A percentile compares a stretch with the other conserved stretches of the same genome.
phyloP scores from a whole-genome alignment of 441 rosid genomes.

The Pelargonium myrrhifolium region DNA sequence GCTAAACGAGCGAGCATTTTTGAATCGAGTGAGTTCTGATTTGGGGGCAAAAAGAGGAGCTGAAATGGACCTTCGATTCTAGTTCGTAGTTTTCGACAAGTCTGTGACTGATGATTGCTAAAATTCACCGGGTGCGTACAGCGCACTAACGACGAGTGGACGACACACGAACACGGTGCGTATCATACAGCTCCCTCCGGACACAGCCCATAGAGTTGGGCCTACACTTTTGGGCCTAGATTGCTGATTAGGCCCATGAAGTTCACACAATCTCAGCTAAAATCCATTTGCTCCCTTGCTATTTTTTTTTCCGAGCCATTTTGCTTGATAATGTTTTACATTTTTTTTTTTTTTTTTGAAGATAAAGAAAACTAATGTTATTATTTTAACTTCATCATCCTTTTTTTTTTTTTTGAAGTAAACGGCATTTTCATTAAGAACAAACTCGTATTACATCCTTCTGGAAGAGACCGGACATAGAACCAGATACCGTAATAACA shows the following conservation, averaged over 20 bases:
- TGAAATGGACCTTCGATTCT: neutral
- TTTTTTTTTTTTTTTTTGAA: no score
- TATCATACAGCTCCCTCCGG: neutral
- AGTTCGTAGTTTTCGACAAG: neutral
- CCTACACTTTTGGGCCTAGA: neutral
- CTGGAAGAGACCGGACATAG: no score
- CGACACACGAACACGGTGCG: slow-evolving; percentile 5
- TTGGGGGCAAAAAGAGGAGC: slow-evolving; percentile 14
- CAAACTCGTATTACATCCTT: no score
- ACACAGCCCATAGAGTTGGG: neutral
- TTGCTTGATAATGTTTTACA: no score
- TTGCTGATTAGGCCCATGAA: neutral
- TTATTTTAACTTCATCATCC: no score
- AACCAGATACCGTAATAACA: no score
- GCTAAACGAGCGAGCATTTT: slow-evolving; percentile 81
- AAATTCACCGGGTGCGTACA: slow-evolving; percentile 12
- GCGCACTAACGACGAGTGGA: slow-evolving; percentile 15
- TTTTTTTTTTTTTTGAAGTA: no score
- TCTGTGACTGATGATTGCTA: neutral
- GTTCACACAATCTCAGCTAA: no score
- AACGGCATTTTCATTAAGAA: no score
- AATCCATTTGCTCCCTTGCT: no score
- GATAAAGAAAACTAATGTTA: no score
- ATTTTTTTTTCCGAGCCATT: no score
- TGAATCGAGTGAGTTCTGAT: slow-evolving; percentile 9